These are phyloP conservation scores for Endocalyx cinctus DNA, from an alignment of 2,329 filamentous ascomycete species.

Conservation along the genomic window DNA sequence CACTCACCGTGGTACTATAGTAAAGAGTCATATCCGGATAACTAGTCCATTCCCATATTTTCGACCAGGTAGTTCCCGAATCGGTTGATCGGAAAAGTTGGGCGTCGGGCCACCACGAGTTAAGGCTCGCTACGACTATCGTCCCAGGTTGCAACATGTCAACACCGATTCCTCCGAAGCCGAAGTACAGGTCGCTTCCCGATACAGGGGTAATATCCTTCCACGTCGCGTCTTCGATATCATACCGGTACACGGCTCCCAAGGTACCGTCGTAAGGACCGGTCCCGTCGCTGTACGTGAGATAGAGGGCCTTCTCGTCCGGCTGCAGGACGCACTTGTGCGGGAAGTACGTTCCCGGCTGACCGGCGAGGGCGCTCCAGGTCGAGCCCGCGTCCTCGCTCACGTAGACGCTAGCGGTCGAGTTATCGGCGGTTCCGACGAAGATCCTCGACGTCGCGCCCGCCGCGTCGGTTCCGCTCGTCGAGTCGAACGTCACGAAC, in stretches of 20 bases:
- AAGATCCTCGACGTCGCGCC: conserved; percentile 53
- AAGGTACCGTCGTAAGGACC: conserved; percentile 53
- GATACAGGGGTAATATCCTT: conserved; percentile 52
- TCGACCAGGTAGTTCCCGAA: conserved; percentile 50
- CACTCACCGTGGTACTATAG: conserved; percentile 38
- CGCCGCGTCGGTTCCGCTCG: conserved; percentile 36
- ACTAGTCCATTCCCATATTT: conserved; percentile 46
- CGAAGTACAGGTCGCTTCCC: conserved; percentile 42
- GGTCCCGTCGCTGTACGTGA: conserved; percentile 50
- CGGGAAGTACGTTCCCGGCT: conserved; percentile 47
- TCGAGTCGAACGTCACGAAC: conserved; percentile 53
- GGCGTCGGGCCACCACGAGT: conserved; percentile 57
- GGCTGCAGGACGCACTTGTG: conserved; percentile 50
- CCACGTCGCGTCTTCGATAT: conserved; percentile 44
- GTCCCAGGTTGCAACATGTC: conserved; percentile 52
- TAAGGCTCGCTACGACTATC: conserved; percentile 51
- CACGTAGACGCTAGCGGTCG: conserved; percentile 48
- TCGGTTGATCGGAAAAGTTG: conserved; percentile 52
- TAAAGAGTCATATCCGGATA: conserved; percentile 42
- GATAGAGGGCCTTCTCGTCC: conserved; percentile 47
- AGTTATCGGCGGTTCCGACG: conserved; percentile 50
- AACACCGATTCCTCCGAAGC: conserved; percentile 52
- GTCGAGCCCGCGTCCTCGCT: conserved; percentile 49
- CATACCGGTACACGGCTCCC: conserved; percentile 52
- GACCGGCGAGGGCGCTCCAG: conserved; percentile 45